phyloP scores from a whole-genome alignment of 1,284 basidiomycete genomes.

The Moesziomyces parantarcticus region DNA sequence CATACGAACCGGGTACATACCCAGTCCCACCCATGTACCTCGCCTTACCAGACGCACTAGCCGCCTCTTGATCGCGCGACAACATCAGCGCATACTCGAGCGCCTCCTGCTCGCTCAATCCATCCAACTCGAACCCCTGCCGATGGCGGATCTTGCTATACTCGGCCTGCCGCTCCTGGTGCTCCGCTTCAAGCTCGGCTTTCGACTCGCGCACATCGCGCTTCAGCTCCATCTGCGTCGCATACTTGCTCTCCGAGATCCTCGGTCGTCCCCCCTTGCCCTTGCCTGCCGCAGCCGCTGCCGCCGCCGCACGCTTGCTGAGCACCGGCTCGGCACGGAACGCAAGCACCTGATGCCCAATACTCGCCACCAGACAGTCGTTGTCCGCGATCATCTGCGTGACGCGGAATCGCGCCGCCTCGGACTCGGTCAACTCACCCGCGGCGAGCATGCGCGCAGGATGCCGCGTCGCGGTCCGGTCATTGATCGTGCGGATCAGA shows the following conservation, averaged over 20 bases:
- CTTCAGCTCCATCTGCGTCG: slow-evolving; percentile 52
- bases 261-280: slow-evolving; percentile 15
- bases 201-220: slow-evolving; percentile 58
- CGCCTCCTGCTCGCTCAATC: slow-evolving; percentile 80
- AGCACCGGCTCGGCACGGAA: slow-evolving; percentile 75
- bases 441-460: slow-evolving; percentile 73
- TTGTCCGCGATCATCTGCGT: slow-evolving; percentile 75
- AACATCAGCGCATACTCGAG: slow-evolving; percentile 86
- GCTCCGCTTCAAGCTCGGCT: slow-evolving; percentile 72
- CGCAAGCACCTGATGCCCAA: slow-evolving; percentile 76
- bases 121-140: slow-evolving; percentile 72
- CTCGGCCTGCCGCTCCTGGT: slow-evolving; percentile 76
- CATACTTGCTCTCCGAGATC: slow-evolving; percentile 44
- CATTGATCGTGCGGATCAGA: slow-evolving; percentile 62
- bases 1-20: slow-evolving; percentile 30
- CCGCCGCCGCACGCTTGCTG: slow-evolving; percentile 24
- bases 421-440: slow-evolving; percentile 69
- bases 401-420: slow-evolving; percentile 72
- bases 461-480: slow-evolving; percentile 67
- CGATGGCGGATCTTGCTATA: slow-evolving; percentile 69
- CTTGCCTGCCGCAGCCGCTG: slow-evolving; percentile 17
- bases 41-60: slow-evolving; percentile 17
- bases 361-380: slow-evolving; percentile 75
- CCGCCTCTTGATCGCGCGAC: slow-evolving; percentile 79
- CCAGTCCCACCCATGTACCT: slow-evolving; percentile 20